Evolutionary conservation across 202 grass and related monocot species (phyloP).

Genomic region (Digitaria exilis): DNA sequence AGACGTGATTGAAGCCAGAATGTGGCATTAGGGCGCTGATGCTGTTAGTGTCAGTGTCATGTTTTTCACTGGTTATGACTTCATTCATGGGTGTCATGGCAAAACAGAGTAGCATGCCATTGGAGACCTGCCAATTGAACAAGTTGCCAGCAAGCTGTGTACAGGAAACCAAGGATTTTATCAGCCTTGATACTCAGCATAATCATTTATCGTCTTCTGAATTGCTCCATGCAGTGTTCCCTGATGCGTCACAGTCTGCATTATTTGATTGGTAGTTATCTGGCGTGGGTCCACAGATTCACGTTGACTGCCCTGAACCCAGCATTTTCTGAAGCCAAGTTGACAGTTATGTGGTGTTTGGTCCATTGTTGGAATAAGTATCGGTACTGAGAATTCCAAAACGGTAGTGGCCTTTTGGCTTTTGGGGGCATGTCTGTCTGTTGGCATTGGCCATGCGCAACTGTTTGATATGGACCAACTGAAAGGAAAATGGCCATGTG

Average conservation of each 20-base stretch:
- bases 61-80: background rate
- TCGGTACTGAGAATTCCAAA: background rate
- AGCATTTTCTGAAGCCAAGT: background rate
- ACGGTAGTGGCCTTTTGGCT: background rate
- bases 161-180: background rate
- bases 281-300: background rate
- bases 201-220: background rate
- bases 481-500: background rate
- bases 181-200: background rate
- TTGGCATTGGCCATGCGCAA: background rate
- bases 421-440: background rate
- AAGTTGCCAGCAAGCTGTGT: background rate
- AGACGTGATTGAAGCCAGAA: background rate
- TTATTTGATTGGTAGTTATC: background rate
- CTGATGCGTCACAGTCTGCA: background rate
- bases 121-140: background rate
- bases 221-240: background rate
- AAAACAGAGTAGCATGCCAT: background rate
- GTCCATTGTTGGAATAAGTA: background rate
- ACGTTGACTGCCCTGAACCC: background rate
- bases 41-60: background rate
- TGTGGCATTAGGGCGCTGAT: background rate
- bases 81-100: conserved; percentile 1
- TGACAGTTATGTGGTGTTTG: background rate
- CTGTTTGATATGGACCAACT: background rate